A percentile compares a stretch with the other conserved stretches of the same genome.
Conservation (phyloP, 164 flowering plant genomes). For the Vitis amurensis region DNA sequence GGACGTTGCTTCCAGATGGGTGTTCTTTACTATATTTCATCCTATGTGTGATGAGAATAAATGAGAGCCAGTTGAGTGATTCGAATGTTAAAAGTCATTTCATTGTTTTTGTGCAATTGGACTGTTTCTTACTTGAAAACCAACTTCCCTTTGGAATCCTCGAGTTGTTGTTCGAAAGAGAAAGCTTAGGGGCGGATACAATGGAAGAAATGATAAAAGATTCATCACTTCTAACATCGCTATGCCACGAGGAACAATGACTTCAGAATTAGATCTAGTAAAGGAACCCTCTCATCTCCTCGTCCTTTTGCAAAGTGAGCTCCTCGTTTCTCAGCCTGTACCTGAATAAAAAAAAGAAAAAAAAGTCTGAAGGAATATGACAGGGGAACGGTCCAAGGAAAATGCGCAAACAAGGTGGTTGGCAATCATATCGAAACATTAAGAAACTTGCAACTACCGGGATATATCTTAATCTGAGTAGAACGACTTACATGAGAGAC, state of each 20-base stretch:
- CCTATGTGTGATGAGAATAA: not conserved
- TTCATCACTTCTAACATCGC: not conserved
- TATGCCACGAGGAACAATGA: no score
- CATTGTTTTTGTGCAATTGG: not conserved
- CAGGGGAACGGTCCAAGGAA: no score
- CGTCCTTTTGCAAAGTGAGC: no score
- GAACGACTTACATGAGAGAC: not conserved
- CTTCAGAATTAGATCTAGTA: no score
- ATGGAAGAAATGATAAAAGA: not conserved
- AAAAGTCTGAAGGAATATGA: no score
- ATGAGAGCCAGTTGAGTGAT: not conserved
- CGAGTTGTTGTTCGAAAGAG: not conserved
- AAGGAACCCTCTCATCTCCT: no score
- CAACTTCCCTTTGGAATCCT: slow-evolving; percentile 10
- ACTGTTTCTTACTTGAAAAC: slow-evolving; percentile 15
- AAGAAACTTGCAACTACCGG: slow-evolving; percentile 8
- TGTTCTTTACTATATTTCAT: not conserved
- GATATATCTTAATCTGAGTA: not conserved
- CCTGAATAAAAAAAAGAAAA: no score
- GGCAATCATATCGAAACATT: not conserved
- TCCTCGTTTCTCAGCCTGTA: no score
- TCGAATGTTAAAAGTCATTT: not conserved
- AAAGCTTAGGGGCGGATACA: not conserved
- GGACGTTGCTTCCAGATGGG: not conserved
- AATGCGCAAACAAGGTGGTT: not conserved